Percentiles rank a stretch among this genome's conserved stretches.
These are phyloP conservation scores for Zoysia pacifica DNA, from an alignment of 176 grass and related monocot species.

Conservation along the genomic window DNA sequence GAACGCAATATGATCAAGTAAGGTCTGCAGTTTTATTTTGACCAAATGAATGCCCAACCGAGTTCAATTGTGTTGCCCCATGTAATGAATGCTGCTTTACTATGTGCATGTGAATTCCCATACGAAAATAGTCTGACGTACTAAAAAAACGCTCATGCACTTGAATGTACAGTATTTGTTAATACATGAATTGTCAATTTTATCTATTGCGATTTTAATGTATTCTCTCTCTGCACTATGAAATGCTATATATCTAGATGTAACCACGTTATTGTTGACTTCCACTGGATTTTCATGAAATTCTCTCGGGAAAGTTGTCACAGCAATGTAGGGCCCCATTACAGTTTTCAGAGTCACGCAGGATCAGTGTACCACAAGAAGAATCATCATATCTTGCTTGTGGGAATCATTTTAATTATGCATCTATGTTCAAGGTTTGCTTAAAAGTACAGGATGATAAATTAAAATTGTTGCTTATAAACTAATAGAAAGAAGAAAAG, in stretches of 20 bases:
- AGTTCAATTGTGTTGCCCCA: not conserved
- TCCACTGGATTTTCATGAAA: not conserved
- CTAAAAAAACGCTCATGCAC: not conserved
- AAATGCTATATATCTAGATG: not conserved
- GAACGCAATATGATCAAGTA: constrained; percentile 1
- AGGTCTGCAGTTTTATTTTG: constrained; percentile 20
- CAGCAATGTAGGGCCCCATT: not conserved
- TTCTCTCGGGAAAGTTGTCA: not conserved
- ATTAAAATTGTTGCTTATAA: constrained; percentile 39
- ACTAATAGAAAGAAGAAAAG: constrained; percentile 25
- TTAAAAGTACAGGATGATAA: constrained; percentile 41
- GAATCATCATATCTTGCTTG: not conserved
- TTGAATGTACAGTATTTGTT: not conserved
- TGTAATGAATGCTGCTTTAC: not conserved
- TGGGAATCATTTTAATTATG: constrained; percentile 30
- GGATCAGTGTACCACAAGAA: not conserved
- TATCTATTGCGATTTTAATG: not conserved
- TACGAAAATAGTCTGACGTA: constrained; percentile 14
- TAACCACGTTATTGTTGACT: not conserved
- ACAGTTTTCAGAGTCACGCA: not conserved
- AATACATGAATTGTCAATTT: not conserved
- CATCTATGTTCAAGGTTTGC: constrained; percentile 44
- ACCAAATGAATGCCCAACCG: not conserved
- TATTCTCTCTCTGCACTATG: not conserved
- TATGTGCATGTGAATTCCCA: not conserved